Base-by-base conservation (phyloP, 2,329 filamentous ascomycete genomes). In the Sphaerulina populicola region DNA sequence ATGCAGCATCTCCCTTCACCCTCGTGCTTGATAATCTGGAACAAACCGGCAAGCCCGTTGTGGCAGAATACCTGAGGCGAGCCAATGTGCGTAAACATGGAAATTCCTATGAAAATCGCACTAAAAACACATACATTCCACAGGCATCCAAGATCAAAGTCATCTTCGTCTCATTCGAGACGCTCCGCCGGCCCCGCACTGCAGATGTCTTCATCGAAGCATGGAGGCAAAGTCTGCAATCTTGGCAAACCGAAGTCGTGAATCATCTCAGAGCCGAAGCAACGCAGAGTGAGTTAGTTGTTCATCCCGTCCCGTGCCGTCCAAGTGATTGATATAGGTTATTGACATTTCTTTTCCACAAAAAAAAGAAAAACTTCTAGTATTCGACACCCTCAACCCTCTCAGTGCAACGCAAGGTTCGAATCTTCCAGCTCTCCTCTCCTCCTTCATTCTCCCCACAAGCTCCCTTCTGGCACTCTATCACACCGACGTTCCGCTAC, bases 21-120 rank as follows among this genome's bases (percentile, higher is more conserved):
- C 74, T 97, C 23, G 71, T 96, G 2, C 75, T 95, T 51, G 91
- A 97, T 68, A 87, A 78, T 31, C 74, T 96, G 29, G 88, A 94
- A 70, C 89, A 95, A 70, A 81, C 83, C 23, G 86, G 82, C 6
- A 76, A 74, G 29, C 82, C 83, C 0, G 71, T 95, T 3, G 57
- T 91, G 1, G 71, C 74, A 14, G 89, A 95, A 68, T 87, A 91
- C 68, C 79, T 86, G 48, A 74, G 76, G 42, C 78, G 90, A 61
- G 88, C 86, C 49, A 86, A 84, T 73, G 87, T 86, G 60, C 36
- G 49, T n/a, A n/a, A n/a, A n/a, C n/a, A n/a, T n/a, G n/a, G n/a
- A n/a, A n/a, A n/a, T n/a, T n/a, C n/a, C n/a, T n/a, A n/a, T n/a
- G n/a, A n/a, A 10, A 21, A 36, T 7, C 27, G 31, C 3, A 38